A percentile compares a stretch with the other conserved stretches of the same genome.
phyloP scores from a whole-genome alignment of 805 yeast species.

The Cyberlindnera japonica region DNA sequence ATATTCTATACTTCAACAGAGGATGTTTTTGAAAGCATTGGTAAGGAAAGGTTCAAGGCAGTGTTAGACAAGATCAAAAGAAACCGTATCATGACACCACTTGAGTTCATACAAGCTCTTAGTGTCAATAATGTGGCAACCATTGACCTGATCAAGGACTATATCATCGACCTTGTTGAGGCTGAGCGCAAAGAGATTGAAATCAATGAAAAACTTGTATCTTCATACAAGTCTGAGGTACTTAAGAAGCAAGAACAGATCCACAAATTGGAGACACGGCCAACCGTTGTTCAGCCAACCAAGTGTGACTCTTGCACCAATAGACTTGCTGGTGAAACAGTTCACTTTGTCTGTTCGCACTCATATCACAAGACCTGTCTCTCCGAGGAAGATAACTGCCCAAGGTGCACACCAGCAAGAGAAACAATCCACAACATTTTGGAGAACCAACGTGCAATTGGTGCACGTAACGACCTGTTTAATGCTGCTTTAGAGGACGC shows the following conservation, averaged over 20 bases:
- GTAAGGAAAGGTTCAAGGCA: conserved; percentile 42
- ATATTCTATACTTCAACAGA: conserved; percentile 57
- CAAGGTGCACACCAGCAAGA: conserved; percentile 67
- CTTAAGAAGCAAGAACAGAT: conserved; percentile 50
- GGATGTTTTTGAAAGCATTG: conserved; percentile 46
- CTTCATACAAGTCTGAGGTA: conserved; percentile 66
- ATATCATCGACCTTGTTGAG: conserved; percentile 58
- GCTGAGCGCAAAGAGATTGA: conserved; percentile 59
- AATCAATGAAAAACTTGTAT: conserved; percentile 63
- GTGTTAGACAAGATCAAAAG: conserved; percentile 53
- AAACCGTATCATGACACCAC: conserved; percentile 57
- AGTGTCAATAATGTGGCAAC: conserved; percentile 60
- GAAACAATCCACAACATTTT: conserved; percentile 61
- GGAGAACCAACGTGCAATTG: conserved; percentile 55
- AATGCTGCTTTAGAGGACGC: conserved; percentile 47
- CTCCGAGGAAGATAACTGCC: conserved; percentile 58
- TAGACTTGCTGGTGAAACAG: conserved; percentile 69
- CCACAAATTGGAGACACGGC: conserved; percentile 37
- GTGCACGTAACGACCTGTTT: conserved; percentile 62
- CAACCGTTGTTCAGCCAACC: conserved; percentile 37
- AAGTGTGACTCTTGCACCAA: conserved; percentile 25
- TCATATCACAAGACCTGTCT: conserved; percentile 83
- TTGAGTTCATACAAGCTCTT: conserved; percentile 72
- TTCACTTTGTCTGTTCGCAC: conserved; percentile 84
- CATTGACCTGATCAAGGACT: conserved; percentile 68